These are phyloP conservation scores for Poa pratensis DNA, from an alignment of 176 grass and related monocot genomes.

Conservation along the genomic window DNA sequence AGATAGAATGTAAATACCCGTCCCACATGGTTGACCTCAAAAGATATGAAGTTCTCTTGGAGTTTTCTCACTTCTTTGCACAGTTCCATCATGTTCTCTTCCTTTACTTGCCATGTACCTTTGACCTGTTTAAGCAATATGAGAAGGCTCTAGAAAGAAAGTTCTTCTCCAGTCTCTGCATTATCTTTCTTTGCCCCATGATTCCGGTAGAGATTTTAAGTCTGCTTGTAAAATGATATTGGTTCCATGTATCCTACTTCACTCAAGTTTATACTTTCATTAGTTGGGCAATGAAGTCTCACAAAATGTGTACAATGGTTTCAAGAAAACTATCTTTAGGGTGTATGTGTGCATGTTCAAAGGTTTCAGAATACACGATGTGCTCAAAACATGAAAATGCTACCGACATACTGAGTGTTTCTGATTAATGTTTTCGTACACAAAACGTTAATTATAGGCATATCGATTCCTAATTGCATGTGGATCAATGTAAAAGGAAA, in stretches of 20 bases:
- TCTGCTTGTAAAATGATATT: not conserved
- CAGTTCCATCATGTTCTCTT: conserved; percentile 57
- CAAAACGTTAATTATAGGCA: not conserved
- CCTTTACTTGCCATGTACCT: conserved; percentile 57
- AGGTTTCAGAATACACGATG: conserved; percentile 32
- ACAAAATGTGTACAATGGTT: conserved; percentile 17
- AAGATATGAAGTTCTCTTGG: conserved; percentile 53
- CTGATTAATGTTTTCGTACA: conserved; percentile 4
- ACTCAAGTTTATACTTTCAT: not conserved
- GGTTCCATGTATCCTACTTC: not conserved
- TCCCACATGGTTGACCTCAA: conserved; percentile 59
- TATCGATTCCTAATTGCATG: not conserved
- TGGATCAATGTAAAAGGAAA: conserved; percentile 12
- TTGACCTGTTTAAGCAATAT: conserved; percentile 49
- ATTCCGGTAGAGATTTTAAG: not conserved
- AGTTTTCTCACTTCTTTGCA: conserved; percentile 64
- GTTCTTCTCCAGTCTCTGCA: not conserved
- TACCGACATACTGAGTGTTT: not conserved
- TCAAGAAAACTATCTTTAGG: not conserved
- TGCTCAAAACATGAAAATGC: not conserved
- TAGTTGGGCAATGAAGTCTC: conserved; percentile 7
- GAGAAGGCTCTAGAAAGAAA: conserved; percentile 6
- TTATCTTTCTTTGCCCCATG: conserved; percentile 9
- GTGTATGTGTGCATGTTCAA: not conserved
- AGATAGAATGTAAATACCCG: conserved; percentile 49